phyloP scores from a whole-genome alignment of 495 filamentous ascomycete genomes.

The Sphaerosporella brunnea region DNA sequence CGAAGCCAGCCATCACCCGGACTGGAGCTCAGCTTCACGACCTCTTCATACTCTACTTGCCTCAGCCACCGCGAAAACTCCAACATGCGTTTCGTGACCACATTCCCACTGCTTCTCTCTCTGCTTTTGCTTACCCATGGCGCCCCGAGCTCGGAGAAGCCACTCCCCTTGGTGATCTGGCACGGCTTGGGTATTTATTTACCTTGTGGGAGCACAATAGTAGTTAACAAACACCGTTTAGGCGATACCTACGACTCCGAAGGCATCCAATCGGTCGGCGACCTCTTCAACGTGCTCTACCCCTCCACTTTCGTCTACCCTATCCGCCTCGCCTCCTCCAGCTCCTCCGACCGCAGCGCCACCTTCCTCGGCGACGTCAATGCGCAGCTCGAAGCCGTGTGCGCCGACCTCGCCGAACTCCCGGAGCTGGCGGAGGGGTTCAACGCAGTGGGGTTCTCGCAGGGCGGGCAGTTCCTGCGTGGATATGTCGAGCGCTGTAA shows the following conservation, averaged over 20 bases:
- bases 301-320: conserved; percentile 72
- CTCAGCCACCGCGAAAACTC: too few relatives aligned
- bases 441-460: conserved; percentile 85
- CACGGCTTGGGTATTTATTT: conserved; percentile 67
- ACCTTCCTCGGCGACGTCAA: conserved; percentile 88
- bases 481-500: conserved; percentile 89
- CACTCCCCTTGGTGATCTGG: conserved; percentile 69
- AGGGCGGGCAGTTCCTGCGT: conserved; percentile 89
- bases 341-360: conserved; percentile 49
- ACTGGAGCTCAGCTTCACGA: too few relatives aligned
- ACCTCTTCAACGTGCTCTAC: conserved; percentile 28
- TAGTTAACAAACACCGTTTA: conserved; percentile 16
- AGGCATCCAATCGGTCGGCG: conserved; percentile 34
- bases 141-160: neutral
- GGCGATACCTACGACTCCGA: conserved; percentile 57
- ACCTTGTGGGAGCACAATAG: too few relatives aligned
- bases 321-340: conserved; percentile 53
- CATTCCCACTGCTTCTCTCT: neutral
- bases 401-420: conserved; percentile 56
- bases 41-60: too few relatives aligned
- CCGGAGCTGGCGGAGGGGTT: conserved; percentile 61
- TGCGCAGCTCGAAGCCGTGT: conserved; percentile 58
- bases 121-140: neutral
- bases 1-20: too few relatives aligned
- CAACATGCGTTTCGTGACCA: too few relatives aligned